These are phyloP conservation scores for Kokia cookei DNA, from an alignment of 441 rosid species.

Conservation along the genomic window DNA sequence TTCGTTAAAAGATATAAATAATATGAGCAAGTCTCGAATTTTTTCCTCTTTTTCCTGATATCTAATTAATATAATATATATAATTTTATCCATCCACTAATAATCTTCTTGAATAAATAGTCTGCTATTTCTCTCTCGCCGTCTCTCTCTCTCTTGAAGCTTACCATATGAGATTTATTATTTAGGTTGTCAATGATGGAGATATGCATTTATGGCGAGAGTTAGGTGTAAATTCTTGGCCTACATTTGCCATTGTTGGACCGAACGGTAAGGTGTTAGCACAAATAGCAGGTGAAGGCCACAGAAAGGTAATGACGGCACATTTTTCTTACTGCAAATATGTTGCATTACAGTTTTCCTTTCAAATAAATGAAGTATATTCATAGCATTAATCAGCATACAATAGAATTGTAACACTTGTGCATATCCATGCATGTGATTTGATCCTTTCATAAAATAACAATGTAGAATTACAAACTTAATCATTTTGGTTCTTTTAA, in stretches of 20 bases:
- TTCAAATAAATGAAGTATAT: neutral
- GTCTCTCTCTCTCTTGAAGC: neutral
- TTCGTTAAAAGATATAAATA: neutral
- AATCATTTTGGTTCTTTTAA: neutral
- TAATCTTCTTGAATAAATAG: neutral
- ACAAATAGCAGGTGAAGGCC: slow-evolving; percentile 90
- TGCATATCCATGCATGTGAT: neutral
- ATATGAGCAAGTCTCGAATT: neutral
- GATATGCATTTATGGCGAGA: slow-evolving; percentile 92
- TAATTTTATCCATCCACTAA: neutral
- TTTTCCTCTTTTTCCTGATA: neutral
- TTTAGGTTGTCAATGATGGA: slow-evolving; percentile 96
- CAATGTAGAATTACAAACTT: neutral
- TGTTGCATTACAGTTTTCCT: neutral
- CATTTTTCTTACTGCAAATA: neutral
- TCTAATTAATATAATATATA: neutral
- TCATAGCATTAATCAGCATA: neutral
- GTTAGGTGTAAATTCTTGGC: slow-evolving; percentile 94
- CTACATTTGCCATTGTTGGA: slow-evolving; percentile 83
- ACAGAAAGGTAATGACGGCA: slow-evolving; percentile 51
- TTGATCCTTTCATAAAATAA: neutral
- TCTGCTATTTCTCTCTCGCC: too few relatives aligned
- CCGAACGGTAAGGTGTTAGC: slow-evolving; percentile 87
- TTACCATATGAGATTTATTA: slow-evolving; percentile 1
- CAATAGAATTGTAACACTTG: neutral